Evolutionary conservation across 805 yeast species (phyloP).

Genomic region (Sugiyamaella chiloensis): DNA sequence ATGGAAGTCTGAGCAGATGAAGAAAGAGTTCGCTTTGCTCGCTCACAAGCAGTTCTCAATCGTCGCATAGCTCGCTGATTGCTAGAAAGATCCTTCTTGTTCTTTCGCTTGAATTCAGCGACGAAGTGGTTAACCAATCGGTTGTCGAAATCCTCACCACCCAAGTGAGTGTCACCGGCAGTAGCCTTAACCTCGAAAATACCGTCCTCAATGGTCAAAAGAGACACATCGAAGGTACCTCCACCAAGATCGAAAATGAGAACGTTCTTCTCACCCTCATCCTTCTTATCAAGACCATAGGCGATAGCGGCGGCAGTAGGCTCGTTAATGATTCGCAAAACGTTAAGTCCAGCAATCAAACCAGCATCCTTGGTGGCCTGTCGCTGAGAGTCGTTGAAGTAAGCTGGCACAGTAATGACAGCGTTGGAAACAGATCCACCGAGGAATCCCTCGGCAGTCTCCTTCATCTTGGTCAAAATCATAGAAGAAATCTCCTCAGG

Average conservation of each 20-base stretch:
- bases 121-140: conserved; percentile 92
- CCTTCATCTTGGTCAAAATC: conserved; percentile 90
- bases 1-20: conserved; percentile 93
- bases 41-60: conserved; percentile 98
- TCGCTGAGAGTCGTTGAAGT: conserved; percentile 96
- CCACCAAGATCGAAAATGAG: conserved; percentile 96
- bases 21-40: conserved; percentile 98
- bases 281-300: conserved; percentile 75
- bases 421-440: conserved; percentile 86
- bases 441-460: conserved; percentile 86
- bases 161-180: conserved; percentile 87
- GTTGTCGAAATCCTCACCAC: conserved; percentile 99
- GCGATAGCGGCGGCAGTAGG: conserved; percentile 99
- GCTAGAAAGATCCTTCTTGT: conserved; percentile 87
- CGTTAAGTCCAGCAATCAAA: conserved; percentile 92
- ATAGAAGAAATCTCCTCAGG: conserved; percentile 95
- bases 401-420: conserved; percentile 95
- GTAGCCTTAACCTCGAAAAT: conserved; percentile 96
- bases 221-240: conserved; percentile 97
- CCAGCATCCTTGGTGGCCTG: conserved; percentile 99
- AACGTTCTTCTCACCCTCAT: conserved; percentile 80
- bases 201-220: conserved; percentile 91
- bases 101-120: conserved; percentile 95
- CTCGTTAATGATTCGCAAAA: conserved; percentile 91
- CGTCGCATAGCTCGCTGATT: conserved; percentile 98